Percentiles rank a stretch among this genome's conserved stretches.
phyloP scores from a whole-genome alignment of 2,329 filamentous ascomycete genomes.

The Paraphoma chrysanthemicola region DNA sequence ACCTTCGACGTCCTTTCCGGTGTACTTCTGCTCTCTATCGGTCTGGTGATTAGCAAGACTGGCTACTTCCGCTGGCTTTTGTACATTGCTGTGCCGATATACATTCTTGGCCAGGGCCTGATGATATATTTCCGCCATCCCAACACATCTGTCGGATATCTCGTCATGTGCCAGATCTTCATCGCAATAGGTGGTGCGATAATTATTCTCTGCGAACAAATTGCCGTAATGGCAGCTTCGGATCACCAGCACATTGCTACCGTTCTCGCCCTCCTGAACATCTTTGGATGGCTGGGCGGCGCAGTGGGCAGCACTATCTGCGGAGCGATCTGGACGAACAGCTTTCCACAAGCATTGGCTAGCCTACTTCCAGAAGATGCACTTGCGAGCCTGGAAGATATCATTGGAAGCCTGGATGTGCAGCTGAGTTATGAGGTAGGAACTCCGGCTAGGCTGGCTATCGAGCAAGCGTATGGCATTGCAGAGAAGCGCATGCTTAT shows the following conservation, averaged over 20 bases:
- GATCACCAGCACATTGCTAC: conserved; percentile 64
- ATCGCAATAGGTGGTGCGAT: conserved; percentile 56
- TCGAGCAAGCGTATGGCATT: conserved; percentile 53
- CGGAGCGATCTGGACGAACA: conserved; percentile 67
- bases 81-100: conserved; percentile 64
- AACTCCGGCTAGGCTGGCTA: conserved; percentile 50
- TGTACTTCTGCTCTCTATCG: conserved; percentile 20
- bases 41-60: conserved; percentile 26
- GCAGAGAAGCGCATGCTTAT: conserved; percentile 56
- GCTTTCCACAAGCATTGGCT: conserved; percentile 50
- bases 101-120: conserved; percentile 68
- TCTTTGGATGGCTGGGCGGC: conserved; percentile 66
- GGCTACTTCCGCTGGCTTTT: conserved; percentile 21
- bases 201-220: conserved; percentile 60
- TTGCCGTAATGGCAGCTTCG: conserved; percentile 56
- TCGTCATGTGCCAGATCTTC: conserved; percentile 23
- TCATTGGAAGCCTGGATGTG: conserved; percentile 50
- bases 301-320: conserved; percentile 65
- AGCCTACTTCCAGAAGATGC: conserved; percentile 47
- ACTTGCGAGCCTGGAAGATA: conserved; percentile 41
- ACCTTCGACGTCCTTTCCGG: conserved; percentile 44
- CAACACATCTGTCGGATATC: conserved; percentile 45
- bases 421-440: conserved; percentile 50
- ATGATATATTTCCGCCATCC: conserved; percentile 50
- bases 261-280: conserved; percentile 66